These are phyloP conservation scores for Cyberlindnera euphorbiae DNA, from an alignment of 805 yeast species.

Conservation along the genomic window DNA sequence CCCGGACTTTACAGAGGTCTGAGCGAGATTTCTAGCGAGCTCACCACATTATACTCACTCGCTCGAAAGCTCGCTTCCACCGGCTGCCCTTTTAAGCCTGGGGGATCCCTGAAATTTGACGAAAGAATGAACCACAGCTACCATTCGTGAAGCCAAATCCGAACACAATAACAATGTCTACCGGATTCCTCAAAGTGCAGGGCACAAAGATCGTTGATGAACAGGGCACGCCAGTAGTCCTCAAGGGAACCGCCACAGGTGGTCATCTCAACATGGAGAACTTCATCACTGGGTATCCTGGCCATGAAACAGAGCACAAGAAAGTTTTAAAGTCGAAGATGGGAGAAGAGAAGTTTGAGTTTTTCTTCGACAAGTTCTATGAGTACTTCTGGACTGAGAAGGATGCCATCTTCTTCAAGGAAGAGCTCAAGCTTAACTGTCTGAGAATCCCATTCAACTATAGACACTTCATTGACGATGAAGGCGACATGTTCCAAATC, in stretches of 20 bases:
- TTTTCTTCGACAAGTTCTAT: constrained; percentile 46
- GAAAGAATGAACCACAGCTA: too few relatives aligned
- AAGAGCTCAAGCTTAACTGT: constrained; percentile 38
- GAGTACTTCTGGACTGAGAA: constrained; percentile 50
- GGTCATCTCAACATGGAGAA: constrained; percentile 53
- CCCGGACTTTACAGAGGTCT: too few relatives aligned
- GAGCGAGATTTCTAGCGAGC: too few relatives aligned
- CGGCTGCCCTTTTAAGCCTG: too few relatives aligned
- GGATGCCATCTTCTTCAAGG: constrained; percentile 42
- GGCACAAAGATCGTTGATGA: constrained; percentile 46
- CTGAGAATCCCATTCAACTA: constrained; percentile 49
- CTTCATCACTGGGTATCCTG: constrained; percentile 52
- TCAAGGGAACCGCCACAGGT: constrained; percentile 46
- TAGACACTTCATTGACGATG: constrained; percentile 44
- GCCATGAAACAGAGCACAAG: constrained; percentile 49
- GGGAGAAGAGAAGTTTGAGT: constrained; percentile 44
- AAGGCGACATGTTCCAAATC: constrained; percentile 37
- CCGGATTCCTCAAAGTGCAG: constrained; percentile 33
- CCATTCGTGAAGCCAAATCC: too few relatives aligned
- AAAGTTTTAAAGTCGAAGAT: constrained; percentile 33
- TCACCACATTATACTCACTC: too few relatives aligned
- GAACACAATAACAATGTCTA: too few relatives aligned
- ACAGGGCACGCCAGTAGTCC: constrained; percentile 34
- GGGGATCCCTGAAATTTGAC: too few relatives aligned
- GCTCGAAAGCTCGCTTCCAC: too few relatives aligned